Base-by-base conservation (phyloP, 176 grass and related monocot genomes). In the Lolium perenne region DNA sequence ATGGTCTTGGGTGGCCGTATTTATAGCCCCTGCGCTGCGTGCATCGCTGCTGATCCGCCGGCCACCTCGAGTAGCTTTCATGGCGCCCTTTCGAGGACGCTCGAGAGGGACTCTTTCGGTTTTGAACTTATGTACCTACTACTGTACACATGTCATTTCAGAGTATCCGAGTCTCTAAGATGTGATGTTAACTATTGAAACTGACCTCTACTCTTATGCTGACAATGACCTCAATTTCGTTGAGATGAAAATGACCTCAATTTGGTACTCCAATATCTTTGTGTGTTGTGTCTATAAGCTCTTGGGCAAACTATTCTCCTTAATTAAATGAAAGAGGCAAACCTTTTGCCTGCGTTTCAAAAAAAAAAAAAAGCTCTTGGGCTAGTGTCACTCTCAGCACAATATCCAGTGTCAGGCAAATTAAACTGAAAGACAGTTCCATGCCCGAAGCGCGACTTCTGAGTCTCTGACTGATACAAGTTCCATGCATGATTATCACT, bases 31-130 rank as follows among this genome's bases (percentile, higher is more conserved):
- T 69, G 65, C 32, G 12, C 61, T 15, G 61, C 61, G 6, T 64
- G 61, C 61, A 23, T 14, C 54, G 23, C n/a, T 1, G 59, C n/a
- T 66, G 26, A 29, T 35, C 14, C 26, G 23, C 65, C 5, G 16
- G 15, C 16, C 65, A 18, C 9, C 32, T 69, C 15, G 65, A 69
- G 65, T 38, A 68, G 65, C 40, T 69, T 69, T 69, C 65, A 69
- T 69, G 32, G 65, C 35, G 65, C 18, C 32, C 20, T 69, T 69
- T 69, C 35, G 65, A 68, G 65, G 65, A 40, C 65, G 65, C 32
- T 38, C 65, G 7, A 68, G 29, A 16, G 26, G 29, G 64, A 68
- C 62, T 40, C 16, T 40, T 69, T 69, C 32, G 65, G 65, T 69
- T 69, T 16, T 7, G 18, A 56, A 2, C 54, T 16, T 16, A 18